Percentiles rank a stretch among this genome's conserved stretches.
Evolutionary conservation across 371 early-diverging fungal species (phyloP).

Genomic region (Mucor lusitanicus): DNA sequence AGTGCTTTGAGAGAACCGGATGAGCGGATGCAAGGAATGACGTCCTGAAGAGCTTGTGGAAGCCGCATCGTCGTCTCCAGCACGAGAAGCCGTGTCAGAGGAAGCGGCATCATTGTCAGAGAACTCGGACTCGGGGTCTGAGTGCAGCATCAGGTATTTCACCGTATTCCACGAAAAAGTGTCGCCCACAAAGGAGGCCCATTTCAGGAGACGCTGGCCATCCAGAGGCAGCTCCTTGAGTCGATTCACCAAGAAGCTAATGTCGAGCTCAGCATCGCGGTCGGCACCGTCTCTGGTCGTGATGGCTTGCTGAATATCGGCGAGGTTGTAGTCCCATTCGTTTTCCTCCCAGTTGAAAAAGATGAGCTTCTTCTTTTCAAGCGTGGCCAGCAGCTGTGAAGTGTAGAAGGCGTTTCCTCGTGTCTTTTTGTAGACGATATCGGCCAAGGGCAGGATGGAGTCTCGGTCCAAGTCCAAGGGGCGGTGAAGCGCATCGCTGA

Average conservation of each 20-base stretch:
- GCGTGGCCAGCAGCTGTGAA: conserved; percentile 35
- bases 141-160: conserved; percentile 34
- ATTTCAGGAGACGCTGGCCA: conserved; percentile 40
- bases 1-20: conserved; percentile 4
- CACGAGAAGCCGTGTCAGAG: neutral
- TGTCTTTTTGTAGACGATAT: conserved; percentile 37
- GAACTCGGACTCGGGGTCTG: conserved; percentile 37
- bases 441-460: conserved; percentile 34
- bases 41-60: too few relatives aligned
- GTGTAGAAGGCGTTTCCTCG: conserved; percentile 48
- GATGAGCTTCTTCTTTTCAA: conserved; percentile 46
- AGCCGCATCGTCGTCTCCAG: neutral
- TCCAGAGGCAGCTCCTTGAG: conserved; percentile 38
- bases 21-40: neutral
- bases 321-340: conserved; percentile 44
- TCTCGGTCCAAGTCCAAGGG: conserved; percentile 22
- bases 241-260: conserved; percentile 33
- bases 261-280: conserved; percentile 34
- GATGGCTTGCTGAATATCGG: conserved; percentile 33
- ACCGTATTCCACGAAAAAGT: conserved; percentile 48
- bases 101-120: conserved; percentile 20
- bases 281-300: conserved; percentile 13
- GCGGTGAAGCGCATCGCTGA: conserved; percentile 42
- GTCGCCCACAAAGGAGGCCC: conserved; percentile 49
- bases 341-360: conserved; percentile 53